phyloP scores from a whole-genome alignment of 768 basidiomycete genomes.

The Podaxis rugospora region DNA sequence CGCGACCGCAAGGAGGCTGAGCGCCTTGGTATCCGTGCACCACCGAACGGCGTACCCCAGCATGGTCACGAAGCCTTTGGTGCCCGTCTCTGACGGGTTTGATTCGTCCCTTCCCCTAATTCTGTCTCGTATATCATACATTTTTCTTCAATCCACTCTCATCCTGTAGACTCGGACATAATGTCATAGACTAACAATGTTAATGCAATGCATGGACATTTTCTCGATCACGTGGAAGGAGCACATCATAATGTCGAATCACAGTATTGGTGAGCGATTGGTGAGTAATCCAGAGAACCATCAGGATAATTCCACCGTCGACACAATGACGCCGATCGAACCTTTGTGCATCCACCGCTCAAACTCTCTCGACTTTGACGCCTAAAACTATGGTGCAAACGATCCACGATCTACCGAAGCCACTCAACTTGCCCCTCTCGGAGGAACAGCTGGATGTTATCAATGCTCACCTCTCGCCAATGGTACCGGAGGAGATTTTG shows the following conservation, averaged over 20 bases:
- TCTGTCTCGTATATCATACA: background rate
- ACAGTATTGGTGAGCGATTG: background rate
- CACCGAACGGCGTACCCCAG: background rate
- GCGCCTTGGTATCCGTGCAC: background rate
- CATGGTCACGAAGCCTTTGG: background rate
- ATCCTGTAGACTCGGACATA: background rate
- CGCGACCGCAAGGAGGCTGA: slow-evolving; percentile 20
- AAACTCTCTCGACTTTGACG: background rate
- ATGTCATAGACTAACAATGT: background rate
- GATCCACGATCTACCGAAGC: slow-evolving; percentile 28
- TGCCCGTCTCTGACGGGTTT: background rate
- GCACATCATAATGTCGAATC: slow-evolving; percentile 12
- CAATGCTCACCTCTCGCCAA: slow-evolving; percentile 68
- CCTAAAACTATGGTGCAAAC: background rate
- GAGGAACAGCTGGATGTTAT: slow-evolving; percentile 55
- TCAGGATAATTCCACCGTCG: background rate
- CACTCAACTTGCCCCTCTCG: slow-evolving; percentile 54
- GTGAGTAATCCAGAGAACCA: background rate
- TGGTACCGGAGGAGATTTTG: slow-evolving; percentile 82
- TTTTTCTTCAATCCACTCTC: background rate
- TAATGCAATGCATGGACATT: background rate
- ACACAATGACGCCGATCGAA: background rate
- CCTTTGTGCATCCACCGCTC: background rate
- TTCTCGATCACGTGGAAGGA: slow-evolving; percentile 8
- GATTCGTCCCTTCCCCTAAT: too few relatives aligned